Evolutionary conservation across 805 yeast species (phyloP), one percentile per base, ranked within the genome.

Genomic region (Kuraishia borneana): DNA sequence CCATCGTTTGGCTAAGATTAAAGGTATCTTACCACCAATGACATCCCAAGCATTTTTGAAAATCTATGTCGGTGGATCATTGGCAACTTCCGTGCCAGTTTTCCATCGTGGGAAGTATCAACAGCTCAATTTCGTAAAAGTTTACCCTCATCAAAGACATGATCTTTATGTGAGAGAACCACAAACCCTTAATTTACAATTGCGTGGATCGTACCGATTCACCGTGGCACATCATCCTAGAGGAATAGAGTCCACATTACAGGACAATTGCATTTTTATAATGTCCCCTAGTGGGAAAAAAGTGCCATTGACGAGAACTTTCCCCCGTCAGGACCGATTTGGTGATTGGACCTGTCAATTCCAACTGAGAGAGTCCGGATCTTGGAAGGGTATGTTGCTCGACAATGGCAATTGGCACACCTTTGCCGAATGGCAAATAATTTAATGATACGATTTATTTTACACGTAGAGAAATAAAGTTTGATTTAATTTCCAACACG

Each of bases 111-210:
- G 95, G 5, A 54, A 63, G 30, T 65, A 67, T 47, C 76, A 70
- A 45, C 68, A 72, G 9, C 66, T 76, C 33, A 76, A 76, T 40
- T 82, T 85, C 53, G 83, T 83, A 13, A 73, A 74, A 14, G 77
- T 70, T 43, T 85, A 92, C 2, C 74, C 89, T 0, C 77, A 81
- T 13, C 76, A 70, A 39, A 65, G 66, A 30, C 73, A 77, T 40
- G 98, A 89, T 51, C 54, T 85, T 32, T 92, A 89, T 54, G 70
- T 92, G 37, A 67, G 73, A 36, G 84, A 81, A 42, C 98, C 98
- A 2, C 97, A 89, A 53, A 71, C 78, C 40, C 70, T 68, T 43
- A 64, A 69, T 38, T 56, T 92, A 32, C 57, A 67, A 6, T 59
- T 57, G 14, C 73, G 73, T 16, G 73, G 71, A 37, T 66, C 73